Evolutionary conservation across 306 rosid species (phyloP).

Genomic region (Medicago lupulina): DNA sequence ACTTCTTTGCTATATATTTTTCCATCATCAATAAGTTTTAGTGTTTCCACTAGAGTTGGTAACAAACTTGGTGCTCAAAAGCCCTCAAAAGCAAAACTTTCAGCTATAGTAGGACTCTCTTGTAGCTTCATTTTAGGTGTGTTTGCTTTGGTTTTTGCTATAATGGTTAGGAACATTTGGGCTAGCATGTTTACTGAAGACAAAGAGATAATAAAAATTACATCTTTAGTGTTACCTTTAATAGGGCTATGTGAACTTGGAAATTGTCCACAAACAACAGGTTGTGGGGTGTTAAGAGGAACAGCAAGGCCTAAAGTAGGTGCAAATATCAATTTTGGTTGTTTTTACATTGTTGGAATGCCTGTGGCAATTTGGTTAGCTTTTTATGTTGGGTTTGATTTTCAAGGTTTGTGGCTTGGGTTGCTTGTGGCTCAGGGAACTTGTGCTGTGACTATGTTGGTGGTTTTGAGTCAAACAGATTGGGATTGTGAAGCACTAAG

Average conservation of each 20-base stretch:
- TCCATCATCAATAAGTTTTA: constrained; percentile 90
- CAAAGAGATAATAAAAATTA: constrained; percentile 60
- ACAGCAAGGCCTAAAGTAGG: constrained; percentile 89
- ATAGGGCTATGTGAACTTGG: constrained; percentile 94
- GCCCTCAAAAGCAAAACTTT: constrained; percentile 65
- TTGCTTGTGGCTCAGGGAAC: constrained; percentile 82
- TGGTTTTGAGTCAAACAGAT: constrained; percentile 67
- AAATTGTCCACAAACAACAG: constrained; percentile 93
- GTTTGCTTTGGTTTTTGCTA: constrained; percentile 61
- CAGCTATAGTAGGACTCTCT: constrained; percentile 79
- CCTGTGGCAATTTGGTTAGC: constrained; percentile 78
- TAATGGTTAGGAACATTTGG: constrained; percentile 72
- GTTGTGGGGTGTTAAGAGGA: constrained; percentile 95
- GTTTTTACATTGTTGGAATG: constrained; percentile 93
- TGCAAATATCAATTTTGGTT: constrained; percentile 78
- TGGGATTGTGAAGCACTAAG: constrained; percentile 74
- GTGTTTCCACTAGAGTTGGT: constrained; percentile 89
- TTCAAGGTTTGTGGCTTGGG: constrained; percentile 85
- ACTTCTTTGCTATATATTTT: constrained; percentile 88
- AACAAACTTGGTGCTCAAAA: constrained; percentile 80
- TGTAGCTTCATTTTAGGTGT: constrained; percentile 71
- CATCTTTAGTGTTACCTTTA: constrained; percentile 77
- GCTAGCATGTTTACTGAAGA: constrained; percentile 82
- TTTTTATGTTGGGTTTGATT: constrained; percentile 70
- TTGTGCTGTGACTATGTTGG: constrained; percentile 85